phyloP scores from a whole-genome alignment of 495 filamentous ascomycete species.

The Diplogelasinospora grovesii region DNA sequence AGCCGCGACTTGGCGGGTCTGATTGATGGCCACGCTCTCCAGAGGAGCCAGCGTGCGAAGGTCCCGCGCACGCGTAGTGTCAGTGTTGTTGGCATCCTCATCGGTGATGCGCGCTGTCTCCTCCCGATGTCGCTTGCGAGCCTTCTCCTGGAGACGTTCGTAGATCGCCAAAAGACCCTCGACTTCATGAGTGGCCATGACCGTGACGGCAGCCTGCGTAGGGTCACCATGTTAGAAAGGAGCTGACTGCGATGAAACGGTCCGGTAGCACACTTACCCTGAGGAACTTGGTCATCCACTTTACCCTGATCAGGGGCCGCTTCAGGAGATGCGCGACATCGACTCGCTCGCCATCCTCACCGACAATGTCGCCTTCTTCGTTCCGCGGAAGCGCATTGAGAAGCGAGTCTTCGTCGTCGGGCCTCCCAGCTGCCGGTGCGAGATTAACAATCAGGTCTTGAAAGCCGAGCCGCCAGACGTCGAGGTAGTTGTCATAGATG shows the following conservation, averaged over 20 bases:
- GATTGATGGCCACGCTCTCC: slow-evolving; percentile 63
- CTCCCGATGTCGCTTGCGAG: slow-evolving; percentile 72
- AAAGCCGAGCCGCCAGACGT: slow-evolving; percentile 89
- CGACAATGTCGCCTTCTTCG: slow-evolving; percentile 69
- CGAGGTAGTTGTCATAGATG: slow-evolving; percentile 82
- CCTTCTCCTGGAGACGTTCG: slow-evolving; percentile 67
- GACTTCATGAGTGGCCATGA: slow-evolving; percentile 23
- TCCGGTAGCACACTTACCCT: slow-evolving; percentile 50
- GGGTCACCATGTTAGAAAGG: too few species aligned
- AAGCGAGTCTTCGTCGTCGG: slow-evolving; percentile 48
- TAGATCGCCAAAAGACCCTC: slow-evolving; percentile 36
- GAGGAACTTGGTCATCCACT: slow-evolving; percentile 78
- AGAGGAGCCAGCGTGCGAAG: slow-evolving; percentile 65
- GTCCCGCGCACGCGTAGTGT: slow-evolving; percentile 71
- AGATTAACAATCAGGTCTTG: slow-evolving; percentile 93
- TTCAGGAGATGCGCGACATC: slow-evolving; percentile 93
- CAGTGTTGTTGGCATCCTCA: slow-evolving; percentile 77
- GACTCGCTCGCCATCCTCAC: slow-evolving; percentile 76
- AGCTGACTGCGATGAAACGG: too few species aligned
- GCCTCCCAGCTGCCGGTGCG: slow-evolving; percentile 53
- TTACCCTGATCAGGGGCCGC: slow-evolving; percentile 78
- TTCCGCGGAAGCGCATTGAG: slow-evolving; percentile 68
- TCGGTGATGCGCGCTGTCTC: slow-evolving; percentile 86
- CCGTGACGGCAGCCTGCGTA: slow-evolving; percentile 40
- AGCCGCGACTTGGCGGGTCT: slow-evolving; percentile 67